phyloP scores from a whole-genome alignment of 139 green algal species.

The Micromonas pusilla region DNA sequence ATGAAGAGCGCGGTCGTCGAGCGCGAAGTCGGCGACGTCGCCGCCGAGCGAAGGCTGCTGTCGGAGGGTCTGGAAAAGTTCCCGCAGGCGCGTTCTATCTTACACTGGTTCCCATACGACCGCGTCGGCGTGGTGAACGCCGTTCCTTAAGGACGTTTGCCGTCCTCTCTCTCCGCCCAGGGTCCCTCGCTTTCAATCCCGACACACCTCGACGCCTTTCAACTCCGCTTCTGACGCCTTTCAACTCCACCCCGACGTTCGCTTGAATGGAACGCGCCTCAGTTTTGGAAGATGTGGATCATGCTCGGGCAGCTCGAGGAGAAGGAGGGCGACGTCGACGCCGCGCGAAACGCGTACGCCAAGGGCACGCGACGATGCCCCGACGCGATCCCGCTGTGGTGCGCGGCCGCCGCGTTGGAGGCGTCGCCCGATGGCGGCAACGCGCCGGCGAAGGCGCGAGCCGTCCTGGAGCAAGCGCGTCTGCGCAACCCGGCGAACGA shows the following conservation, averaged over 20 bases:
- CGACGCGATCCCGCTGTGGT: conserved; percentile 37
- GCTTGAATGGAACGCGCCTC: too few species aligned
- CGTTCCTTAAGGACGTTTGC: too few species aligned
- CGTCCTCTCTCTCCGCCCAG: too few species aligned
- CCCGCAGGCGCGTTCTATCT: too few species aligned
- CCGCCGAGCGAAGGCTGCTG: conserved; percentile 57
- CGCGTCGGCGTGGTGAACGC: too few species aligned
- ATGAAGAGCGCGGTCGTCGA: conserved; percentile 95
- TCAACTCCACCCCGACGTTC: too few species aligned
- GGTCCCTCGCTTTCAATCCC: too few species aligned
- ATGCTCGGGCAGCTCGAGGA: conserved; percentile 92
- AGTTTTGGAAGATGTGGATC: conserved; percentile 87
- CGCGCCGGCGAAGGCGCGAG: conserved; percentile 59
- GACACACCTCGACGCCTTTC: too few species aligned
- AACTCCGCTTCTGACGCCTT: too few species aligned
- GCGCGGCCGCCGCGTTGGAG: conserved; percentile 27
- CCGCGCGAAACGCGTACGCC: conserved; percentile 47
- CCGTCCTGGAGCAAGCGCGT: conserved; percentile 68
- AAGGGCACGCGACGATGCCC: conserved; percentile 36
- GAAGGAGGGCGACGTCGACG: conserved; percentile 38
- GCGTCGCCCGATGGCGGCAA: conserved; percentile 62
- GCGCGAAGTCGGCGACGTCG: conserved; percentile 66
- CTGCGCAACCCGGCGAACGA: conserved; percentile 71
- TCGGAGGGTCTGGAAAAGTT: conserved; percentile 63
- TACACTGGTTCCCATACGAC: too few species aligned